phyloP scores from a whole-genome alignment of 176 grass and related monocot genomes.

The Bolboschoenus planiculmis region DNA sequence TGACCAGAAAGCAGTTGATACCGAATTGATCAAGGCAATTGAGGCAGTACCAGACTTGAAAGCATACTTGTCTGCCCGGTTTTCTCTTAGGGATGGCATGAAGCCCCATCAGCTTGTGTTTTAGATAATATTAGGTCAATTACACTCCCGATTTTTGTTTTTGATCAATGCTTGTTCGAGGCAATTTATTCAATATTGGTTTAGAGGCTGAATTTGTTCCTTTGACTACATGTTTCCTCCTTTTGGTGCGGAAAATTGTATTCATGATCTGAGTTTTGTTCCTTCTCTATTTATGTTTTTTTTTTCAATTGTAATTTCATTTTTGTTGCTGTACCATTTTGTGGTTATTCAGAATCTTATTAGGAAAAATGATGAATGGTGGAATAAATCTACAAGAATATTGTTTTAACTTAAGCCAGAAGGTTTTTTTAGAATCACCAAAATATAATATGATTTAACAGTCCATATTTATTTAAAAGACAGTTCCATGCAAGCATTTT shows the following conservation, averaged over 20 bases:
- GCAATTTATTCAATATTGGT: not conserved
- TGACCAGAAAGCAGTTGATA: constrained; percentile 66
- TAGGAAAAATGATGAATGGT: not conserved
- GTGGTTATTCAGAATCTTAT: not conserved
- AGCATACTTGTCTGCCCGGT: constrained; percentile 56
- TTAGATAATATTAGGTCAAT: constrained; percentile 35
- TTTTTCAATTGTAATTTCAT: not conserved
- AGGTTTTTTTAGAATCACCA: not conserved
- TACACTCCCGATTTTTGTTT: not conserved
- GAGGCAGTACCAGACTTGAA: constrained; percentile 69
- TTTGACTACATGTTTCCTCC: not conserved
- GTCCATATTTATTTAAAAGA: not conserved
- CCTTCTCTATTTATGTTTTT: not conserved
- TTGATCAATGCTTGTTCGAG: not conserved
- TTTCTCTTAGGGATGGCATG: constrained; percentile 74
- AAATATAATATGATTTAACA: not conserved
- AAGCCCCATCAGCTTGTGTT: constrained; percentile 85
- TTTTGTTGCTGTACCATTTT: not conserved
- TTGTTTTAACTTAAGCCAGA: not conserved
- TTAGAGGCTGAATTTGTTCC: not conserved
- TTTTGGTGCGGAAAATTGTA: not conserved
- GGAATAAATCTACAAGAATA: not conserved
- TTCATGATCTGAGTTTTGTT: not conserved
- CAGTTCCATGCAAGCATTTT: no score
- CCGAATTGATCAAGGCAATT: constrained; percentile 57